Base-by-base conservation (phyloP, 1,284 basidiomycete species). In the Ganoderma multipileum region DNA sequence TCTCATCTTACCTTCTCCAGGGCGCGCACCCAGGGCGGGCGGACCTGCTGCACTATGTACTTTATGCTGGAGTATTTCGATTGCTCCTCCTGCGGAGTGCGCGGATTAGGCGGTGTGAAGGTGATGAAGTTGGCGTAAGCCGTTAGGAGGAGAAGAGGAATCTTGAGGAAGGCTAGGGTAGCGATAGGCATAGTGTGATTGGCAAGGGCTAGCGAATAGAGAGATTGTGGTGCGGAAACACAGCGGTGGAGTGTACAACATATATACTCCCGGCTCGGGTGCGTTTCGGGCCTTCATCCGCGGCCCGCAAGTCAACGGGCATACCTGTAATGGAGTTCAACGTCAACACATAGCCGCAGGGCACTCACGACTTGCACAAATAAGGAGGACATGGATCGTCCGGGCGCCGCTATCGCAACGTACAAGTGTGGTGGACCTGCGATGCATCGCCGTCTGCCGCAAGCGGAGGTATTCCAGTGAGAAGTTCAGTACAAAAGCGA, bases 91-190 rank as follows among this genome's bases (percentile, higher is more conserved):
- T 63, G 60, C 20, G 64, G 63, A 30, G 70, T 65, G 20, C 70
- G 70, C 8, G 70, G 67, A 33, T 68, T 71, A 5, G 70, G 70
- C 0, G 70, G 60, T n/a, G 70, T 71, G 57, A 71, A 71, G 44
- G 70, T 71, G 64, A 71, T 64, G 58, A 64, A 71, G 57, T 71
- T 71, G 44, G 70, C 65, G 36, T 68, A 68, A 18, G 70, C 70
- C 16, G 62, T 65, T n/a, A 68, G 12, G 59, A 68, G 60, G 42
- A 71, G 54, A n/a, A 71, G 65, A 23, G 70, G 70, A 23, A 71
- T 52, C 38, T 71, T 71, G 65, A 65, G 44, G 9, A 66, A 28
- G 20, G 52, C 54, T n/a, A 65, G 42, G 3, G 38, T 38, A 4
- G 54, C 28, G 50, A 62, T 41, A 26, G 39, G 20, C 64, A 68